Evolutionary conservation across 352 stramenopile genomes (phyloP).

Genomic region (Phytophthora sansomeana): DNA sequence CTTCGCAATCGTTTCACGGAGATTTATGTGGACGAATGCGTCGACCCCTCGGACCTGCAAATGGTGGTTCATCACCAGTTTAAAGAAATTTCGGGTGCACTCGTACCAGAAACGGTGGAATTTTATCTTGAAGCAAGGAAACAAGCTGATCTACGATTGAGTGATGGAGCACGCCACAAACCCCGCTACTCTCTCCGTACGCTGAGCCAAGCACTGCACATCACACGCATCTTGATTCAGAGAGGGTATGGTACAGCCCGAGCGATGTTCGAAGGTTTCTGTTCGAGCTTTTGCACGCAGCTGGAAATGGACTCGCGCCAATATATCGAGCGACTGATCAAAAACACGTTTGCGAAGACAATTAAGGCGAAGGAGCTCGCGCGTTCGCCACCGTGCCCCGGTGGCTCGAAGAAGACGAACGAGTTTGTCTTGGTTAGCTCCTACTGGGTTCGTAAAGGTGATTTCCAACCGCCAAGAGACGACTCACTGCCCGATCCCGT

Average conservation of each 20-base stretch:
- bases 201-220: conserved; percentile 95
- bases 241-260: conserved; percentile 92
- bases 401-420: conserved; percentile 70
- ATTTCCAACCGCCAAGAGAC: conserved; percentile 83
- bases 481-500: conserved; percentile 84
- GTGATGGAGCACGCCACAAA: conserved; percentile 87
- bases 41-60: conserved; percentile 94
- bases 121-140: conserved; percentile 96
- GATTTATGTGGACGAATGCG: conserved; percentile 98
- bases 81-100: conserved; percentile 70
- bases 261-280: conserved; percentile 99
- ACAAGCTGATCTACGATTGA: conserved; percentile 85
- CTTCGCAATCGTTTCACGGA: conserved; percentile 98
- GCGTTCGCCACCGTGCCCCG: conserved; percentile 93
- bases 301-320: conserved; percentile 91
- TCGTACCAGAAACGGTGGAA: conserved; percentile 91
- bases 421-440: conserved; percentile 96
- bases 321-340: conserved; percentile 85
- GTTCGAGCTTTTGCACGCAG: conserved; percentile 99
- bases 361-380: conserved; percentile 94
- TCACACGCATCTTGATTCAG: conserved; percentile 90
- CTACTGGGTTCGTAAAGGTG: conserved; percentile 97
- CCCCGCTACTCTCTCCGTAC: conserved; percentile 99
- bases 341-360: conserved; percentile 89
- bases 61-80: conserved; percentile 94